Base-by-base conservation (phyloP, 257 asterid genomes). In the Solanum ahanhuiri region DNA sequence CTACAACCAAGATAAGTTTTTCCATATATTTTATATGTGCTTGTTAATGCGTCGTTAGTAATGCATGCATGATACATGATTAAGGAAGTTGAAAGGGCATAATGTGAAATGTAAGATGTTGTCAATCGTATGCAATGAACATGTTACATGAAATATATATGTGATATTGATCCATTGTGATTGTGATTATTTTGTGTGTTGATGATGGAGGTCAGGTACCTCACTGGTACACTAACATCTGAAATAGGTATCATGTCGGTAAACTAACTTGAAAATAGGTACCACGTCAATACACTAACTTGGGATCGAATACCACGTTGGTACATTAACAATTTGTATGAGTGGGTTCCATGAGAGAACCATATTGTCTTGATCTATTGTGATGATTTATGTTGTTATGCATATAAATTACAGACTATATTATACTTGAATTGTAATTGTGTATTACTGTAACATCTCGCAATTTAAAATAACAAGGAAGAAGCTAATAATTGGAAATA, bases 291-390 rank as follows among this genome's bases (percentile, higher is more conserved):
- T 54, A 54, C 9, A 54, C 10, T 54, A 17, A 54, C 4, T 17
- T 54, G n/a, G 4, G 0, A 54, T 17, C 22, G 9, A 17, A 0
- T 17, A 54, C 63, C 4, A 0, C 1, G 1, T 5, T 17, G n/a
- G 63, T 17, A 54, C 8, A 54, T 17, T 6, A 17, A 54, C 1
- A 54, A 3, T 17, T 54, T 54, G n/a, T 17, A 17, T 54, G 22
- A 51, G 7, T 54, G 63, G 22, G n/a, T 6, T 54, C 63, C 63
- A 54, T 54, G 63, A 54, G 1, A 54, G 0, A 17, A 17, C 9
- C n/a, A 54, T 17, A 17, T 2, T 54, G n/a, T 17, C 8, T 15
- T 54, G 63, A 15, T 54, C 9, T 54, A 17, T 54, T 54, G n/a
- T 17, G 9, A 51, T 51, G 7, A 17, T 15, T 17, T 51, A 17